A percentile compares a stretch with the other conserved stretches of the same genome.
Evolutionary conservation across 1,139 yeast species (phyloP).

Genomic region (Geotrichum aggregatum): DNA sequence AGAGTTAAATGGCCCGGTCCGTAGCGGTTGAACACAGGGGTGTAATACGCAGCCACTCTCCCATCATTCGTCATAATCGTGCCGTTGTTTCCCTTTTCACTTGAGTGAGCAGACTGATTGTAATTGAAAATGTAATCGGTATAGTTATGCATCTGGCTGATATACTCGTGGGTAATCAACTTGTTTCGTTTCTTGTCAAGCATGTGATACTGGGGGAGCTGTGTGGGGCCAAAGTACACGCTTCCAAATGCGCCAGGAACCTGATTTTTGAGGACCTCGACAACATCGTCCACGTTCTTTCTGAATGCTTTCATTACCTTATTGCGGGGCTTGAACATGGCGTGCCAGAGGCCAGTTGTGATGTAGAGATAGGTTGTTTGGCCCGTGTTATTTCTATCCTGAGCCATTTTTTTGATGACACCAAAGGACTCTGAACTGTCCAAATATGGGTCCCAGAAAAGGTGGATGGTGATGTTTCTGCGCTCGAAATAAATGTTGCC

Average conservation of each 20-base stretch:
- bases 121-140: constrained; percentile 12
- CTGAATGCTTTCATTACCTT: constrained; percentile 4
- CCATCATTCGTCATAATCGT: not conserved
- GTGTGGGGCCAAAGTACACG: constrained; percentile 17
- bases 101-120: not conserved
- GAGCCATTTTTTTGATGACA: constrained; percentile 1
- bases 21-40: constrained; percentile 10
- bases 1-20: constrained; percentile 4
- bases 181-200: constrained; percentile 9
- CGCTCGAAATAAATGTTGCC: constrained; percentile 4
- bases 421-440: constrained; percentile 4
- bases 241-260: constrained; percentile 10
- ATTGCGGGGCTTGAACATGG: constrained; percentile 13
- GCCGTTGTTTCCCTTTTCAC: not conserved
- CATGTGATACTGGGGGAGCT: constrained; percentile 7
- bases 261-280: constrained; percentile 1
- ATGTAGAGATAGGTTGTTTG: constrained; percentile 9
- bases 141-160: constrained; percentile 11
- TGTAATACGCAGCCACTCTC: constrained; percentile 1
- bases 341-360: constrained; percentile 21
- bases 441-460: constrained; percentile 15
- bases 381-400: not conserved
- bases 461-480: constrained; percentile 8
- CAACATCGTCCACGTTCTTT: constrained; percentile 9
- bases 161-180: constrained; percentile 2